Percentiles rank a stretch among this genome's conserved stretches.
Conservation (phyloP, 495 filamentous ascomycete genomes). For the Tuber indicum region DNA sequence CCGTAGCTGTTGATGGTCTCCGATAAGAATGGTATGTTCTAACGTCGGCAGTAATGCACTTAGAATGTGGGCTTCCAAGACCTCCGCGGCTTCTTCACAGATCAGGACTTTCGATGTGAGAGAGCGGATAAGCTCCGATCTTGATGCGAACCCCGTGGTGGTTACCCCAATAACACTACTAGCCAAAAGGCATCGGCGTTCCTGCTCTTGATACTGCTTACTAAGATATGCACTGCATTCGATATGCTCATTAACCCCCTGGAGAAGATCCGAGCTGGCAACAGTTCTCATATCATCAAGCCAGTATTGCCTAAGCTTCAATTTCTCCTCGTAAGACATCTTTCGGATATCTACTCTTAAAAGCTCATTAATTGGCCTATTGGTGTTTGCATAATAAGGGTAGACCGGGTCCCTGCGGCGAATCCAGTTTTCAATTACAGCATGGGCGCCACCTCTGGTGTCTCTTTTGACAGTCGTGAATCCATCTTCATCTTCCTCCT, state of each 20-base stretch:
- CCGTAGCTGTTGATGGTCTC: conserved; percentile 67
- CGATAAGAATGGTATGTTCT: conserved; percentile 69
- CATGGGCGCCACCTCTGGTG: not conserved
- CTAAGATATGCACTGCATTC: conserved; percentile 12
- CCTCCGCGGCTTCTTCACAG: conserved; percentile 73
- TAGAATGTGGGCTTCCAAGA: conserved; percentile 64
- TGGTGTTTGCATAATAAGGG: not conserved
- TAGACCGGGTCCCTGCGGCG: not conserved
- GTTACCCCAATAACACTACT: conserved; percentile 68
- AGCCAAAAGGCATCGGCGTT: conserved; percentile 50
- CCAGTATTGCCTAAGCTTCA: conserved; percentile 24
- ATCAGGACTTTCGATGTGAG: conserved; percentile 62
- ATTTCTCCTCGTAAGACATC: conserved; percentile 23
- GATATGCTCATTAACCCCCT: conserved; percentile 13
- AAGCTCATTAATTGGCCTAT: conserved; percentile 18
- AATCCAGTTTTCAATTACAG: conserved; percentile 20
- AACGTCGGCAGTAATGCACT: conserved; percentile 61
- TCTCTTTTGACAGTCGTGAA: conserved; percentile 3
- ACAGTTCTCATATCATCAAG: conserved; percentile 21
- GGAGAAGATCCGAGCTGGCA: conserved; percentile 25
- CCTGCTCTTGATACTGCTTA: conserved; percentile 48
- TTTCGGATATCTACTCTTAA: not conserved
- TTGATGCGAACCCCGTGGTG: conserved; percentile 64
- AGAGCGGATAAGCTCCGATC: conserved; percentile 56
- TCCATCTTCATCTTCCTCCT: conserved; percentile 20